These are phyloP conservation scores for Eimeria tenella DNA, from an alignment of 169 alveolate genomes.

Conservation along the genomic window DNA sequence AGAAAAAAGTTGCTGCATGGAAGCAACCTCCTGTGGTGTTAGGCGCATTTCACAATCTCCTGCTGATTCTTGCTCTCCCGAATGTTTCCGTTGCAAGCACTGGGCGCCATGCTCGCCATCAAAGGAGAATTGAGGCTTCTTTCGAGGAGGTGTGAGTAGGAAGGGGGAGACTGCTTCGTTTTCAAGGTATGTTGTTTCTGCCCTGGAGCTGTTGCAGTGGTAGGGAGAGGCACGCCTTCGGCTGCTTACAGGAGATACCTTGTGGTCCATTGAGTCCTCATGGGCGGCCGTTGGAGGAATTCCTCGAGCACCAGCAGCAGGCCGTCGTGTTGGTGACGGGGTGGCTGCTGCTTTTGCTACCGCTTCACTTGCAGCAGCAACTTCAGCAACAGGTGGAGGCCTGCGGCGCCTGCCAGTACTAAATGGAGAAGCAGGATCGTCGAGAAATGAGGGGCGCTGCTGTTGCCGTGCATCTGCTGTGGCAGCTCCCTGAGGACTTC, in stretches of 20 bases:
- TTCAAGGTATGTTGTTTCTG: neutral
- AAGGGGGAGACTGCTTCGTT: conserved; percentile 31
- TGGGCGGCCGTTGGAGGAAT: neutral
- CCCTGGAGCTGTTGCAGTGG: conserved; percentile 48
- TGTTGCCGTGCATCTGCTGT: conserved; percentile 25
- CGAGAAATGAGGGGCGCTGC: conserved; percentile 65
- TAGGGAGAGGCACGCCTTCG: conserved; percentile 66
- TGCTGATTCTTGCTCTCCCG: neutral
- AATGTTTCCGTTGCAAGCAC: neutral
- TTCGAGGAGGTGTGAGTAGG: conserved; percentile 50
- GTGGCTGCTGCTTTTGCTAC: conserved; percentile 61
- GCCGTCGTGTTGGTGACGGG: conserved; percentile 51
- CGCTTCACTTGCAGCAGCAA: conserved; percentile 12
- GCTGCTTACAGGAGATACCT: conserved; percentile 70
- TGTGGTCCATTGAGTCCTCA: conserved; percentile 22
- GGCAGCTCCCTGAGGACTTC: conserved; percentile 47
- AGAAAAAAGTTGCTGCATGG: conserved; percentile 57
- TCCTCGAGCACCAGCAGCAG: conserved; percentile 14
- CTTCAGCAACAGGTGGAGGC: conserved; percentile 49
- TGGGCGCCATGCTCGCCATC: neutral
- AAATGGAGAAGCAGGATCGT: conserved; percentile 47
- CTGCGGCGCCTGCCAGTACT: conserved; percentile 62
- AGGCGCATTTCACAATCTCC: conserved; percentile 26
- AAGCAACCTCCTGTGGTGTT: conserved; percentile 38
- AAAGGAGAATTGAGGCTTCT: conserved; percentile 67